phyloP scores from a whole-genome alignment of 2,329 filamentous ascomycete genomes.

The Rhinocladiella similis region DNA sequence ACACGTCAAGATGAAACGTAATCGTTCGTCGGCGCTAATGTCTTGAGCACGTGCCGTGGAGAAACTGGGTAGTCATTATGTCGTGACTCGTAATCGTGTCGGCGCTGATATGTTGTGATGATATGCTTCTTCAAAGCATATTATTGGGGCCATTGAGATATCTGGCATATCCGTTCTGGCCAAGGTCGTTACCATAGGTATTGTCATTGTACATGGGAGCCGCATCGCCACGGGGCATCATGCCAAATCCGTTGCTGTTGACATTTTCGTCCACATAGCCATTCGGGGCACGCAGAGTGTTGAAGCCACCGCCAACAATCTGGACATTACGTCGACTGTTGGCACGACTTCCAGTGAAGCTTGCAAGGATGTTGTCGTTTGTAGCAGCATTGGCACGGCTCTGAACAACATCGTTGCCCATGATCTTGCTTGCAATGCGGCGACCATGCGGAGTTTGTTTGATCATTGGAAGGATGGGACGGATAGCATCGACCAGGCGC shows the following conservation, averaged over 20 bases:
- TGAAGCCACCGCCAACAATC: conserved; percentile 31
- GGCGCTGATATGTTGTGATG: conserved; percentile 6
- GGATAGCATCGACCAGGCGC: conserved; percentile 78
- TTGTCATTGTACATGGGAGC: conserved; percentile 23
- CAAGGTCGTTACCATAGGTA: conserved; percentile 17
- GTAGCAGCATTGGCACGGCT: conserved; percentile 42
- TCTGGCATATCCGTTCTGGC: conserved; percentile 21
- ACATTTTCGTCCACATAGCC: conserved; percentile 12
- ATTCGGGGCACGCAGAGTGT: conserved; percentile 17
- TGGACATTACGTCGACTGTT: conserved; percentile 30
- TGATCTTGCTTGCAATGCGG: conserved; percentile 86
- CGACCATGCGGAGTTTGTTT: conserved; percentile 92
- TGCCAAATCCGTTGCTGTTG: conserved; percentile 14
- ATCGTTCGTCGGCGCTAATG: conserved; percentile 13
- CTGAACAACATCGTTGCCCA: conserved; percentile 50
- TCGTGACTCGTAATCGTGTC: conserved; percentile 25
- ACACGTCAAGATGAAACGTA: conserved; percentile 1
- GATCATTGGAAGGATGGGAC: conserved; percentile 79
- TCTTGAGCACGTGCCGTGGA: neutral
- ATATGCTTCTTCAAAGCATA: conserved; percentile 16
- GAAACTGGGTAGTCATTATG: conserved; percentile 17
- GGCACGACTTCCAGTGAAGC: conserved; percentile 32
- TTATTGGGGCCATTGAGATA: conserved; percentile 22
- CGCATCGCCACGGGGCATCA: conserved; percentile 12
- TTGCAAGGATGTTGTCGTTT: conserved; percentile 39